A percentile compares a stretch with the other conserved stretches of the same genome.
These are phyloP conservation scores for Fomitopsis pinicola DNA, from an alignment of 1,284 basidiomycete species.

Conservation along the genomic window DNA sequence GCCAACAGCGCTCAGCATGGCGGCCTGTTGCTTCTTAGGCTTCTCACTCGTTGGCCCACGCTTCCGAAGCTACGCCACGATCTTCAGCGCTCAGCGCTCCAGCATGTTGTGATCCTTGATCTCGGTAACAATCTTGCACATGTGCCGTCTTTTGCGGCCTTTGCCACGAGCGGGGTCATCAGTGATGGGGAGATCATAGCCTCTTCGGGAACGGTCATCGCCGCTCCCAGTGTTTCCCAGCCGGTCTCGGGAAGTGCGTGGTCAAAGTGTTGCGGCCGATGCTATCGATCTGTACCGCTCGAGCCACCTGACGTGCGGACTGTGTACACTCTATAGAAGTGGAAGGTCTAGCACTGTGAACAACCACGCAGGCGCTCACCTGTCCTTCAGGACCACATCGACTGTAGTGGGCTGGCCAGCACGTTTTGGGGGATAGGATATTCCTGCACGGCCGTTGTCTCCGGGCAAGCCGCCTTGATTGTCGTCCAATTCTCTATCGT, in stretches of 20 bases:
- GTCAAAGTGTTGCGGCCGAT: not conserved
- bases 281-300: not conserved
- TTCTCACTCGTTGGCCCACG: not conserved
- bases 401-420: not conserved
- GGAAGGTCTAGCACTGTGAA: not conserved
- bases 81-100: conserved; percentile 1
- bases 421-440: not conserved
- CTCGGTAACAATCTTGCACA: not conserved
- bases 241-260: not conserved
- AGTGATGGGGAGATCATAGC: not conserved
- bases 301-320: not conserved
- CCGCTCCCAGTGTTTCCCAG: not conserved
- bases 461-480: too few species aligned
- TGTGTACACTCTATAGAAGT: not conserved
- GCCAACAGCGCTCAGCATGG: not conserved
- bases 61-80: not conserved
- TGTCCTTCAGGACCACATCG: not conserved
- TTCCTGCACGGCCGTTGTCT: too few species aligned
- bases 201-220: not conserved
- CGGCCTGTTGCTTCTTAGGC: not conserved
- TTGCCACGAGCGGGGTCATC: not conserved
- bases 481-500: not conserved
- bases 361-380: not conserved
- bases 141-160: not conserved
- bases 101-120: not conserved